Conservation (phyloP, 2,329 filamentous ascomycete species). For the Drechslerella dactyloides region DNA sequence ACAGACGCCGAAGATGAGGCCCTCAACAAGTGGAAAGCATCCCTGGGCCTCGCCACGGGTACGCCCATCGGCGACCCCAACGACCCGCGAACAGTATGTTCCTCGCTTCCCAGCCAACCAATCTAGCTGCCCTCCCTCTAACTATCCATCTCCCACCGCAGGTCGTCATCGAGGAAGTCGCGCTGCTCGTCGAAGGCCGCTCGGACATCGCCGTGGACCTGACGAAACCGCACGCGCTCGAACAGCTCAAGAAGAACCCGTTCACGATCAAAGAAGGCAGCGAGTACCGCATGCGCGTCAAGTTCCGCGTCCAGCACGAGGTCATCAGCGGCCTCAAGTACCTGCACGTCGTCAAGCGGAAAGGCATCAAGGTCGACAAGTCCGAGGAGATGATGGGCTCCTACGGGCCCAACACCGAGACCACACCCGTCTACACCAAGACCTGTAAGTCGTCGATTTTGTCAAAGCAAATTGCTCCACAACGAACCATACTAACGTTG, state of each 20-base stretch:
- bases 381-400: slow-evolving; percentile 98
- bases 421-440: slow-evolving; percentile 83
- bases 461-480: too few relatives aligned
- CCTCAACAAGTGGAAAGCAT: slow-evolving; percentile 96
- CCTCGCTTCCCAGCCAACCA: background rate
- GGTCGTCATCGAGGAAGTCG: slow-evolving; percentile 63
- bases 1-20: slow-evolving; percentile 81
- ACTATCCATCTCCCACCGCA: slow-evolving; percentile 9
- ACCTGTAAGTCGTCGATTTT: slow-evolving; percentile 71
- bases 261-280: slow-evolving; percentile 98
- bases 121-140: background rate
- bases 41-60: slow-evolving; percentile 77
- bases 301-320: slow-evolving; percentile 95
- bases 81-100: slow-evolving; percentile 52
- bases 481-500: too few relatives aligned
- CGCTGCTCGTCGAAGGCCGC: slow-evolving; percentile 83
- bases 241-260: slow-evolving; percentile 82
- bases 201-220: slow-evolving; percentile 88
- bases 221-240: slow-evolving; percentile 73
- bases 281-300: slow-evolving; percentile 90
- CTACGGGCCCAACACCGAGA: slow-evolving; percentile 89
- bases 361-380: slow-evolving; percentile 85
- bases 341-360: slow-evolving; percentile 89
- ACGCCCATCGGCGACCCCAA: slow-evolving; percentile 52
- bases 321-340: slow-evolving; percentile 95